A percentile compares a stretch with the other conserved stretches of the same genome.
Evolutionary conservation across 2,329 filamentous ascomycete genomes (phyloP).

Genomic region (Nemania sp.): DNA sequence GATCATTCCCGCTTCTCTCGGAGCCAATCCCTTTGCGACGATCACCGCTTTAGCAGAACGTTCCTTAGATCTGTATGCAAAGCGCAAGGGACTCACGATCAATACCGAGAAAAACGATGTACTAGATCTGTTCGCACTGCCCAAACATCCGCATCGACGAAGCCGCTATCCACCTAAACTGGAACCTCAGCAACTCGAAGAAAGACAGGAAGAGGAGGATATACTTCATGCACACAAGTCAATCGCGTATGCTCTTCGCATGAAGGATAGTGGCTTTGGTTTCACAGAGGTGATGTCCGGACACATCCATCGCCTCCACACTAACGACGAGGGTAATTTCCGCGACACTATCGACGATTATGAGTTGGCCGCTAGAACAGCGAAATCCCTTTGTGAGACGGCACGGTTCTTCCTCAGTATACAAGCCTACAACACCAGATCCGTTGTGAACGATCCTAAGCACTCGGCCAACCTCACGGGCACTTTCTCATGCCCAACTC

Average conservation of each 20-base stretch:
- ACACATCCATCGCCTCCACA: slow-evolving; percentile 51
- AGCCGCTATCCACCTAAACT: slow-evolving; percentile 23
- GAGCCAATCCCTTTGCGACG: slow-evolving; percentile 70
- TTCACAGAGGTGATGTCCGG: slow-evolving; percentile 70
- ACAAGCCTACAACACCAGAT: slow-evolving; percentile 56
- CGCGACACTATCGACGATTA: slow-evolving; percentile 56
- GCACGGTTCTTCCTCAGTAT: slow-evolving; percentile 63
- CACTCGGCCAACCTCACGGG: slow-evolving; percentile 60
- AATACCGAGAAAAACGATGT: slow-evolving; percentile 50
- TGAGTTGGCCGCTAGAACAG: slow-evolving; percentile 55
- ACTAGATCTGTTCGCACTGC: slow-evolving; percentile 59
- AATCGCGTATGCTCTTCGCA: slow-evolving; percentile 47
- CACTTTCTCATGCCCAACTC: slow-evolving; percentile 59
- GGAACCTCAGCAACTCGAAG: slow-evolving; percentile 30
- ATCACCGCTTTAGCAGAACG: slow-evolving; percentile 71
- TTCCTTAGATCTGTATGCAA: slow-evolving; percentile 56
- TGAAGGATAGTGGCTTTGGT: slow-evolving; percentile 55
- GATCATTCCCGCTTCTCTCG: slow-evolving; percentile 63
- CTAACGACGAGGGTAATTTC: slow-evolving; percentile 39
- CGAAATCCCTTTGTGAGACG: slow-evolving; percentile 56
- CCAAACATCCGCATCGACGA: slow-evolving; percentile 42
- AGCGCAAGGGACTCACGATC: slow-evolving; percentile 47
- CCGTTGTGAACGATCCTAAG: slow-evolving; percentile 50
- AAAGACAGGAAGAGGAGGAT: slow-evolving; percentile 42
- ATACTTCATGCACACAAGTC: slow-evolving; percentile 43